These are phyloP conservation scores for Dictyostelium brefeldianum DNA, from an alignment of 78 protist species.

Conservation along the genomic window DNA sequence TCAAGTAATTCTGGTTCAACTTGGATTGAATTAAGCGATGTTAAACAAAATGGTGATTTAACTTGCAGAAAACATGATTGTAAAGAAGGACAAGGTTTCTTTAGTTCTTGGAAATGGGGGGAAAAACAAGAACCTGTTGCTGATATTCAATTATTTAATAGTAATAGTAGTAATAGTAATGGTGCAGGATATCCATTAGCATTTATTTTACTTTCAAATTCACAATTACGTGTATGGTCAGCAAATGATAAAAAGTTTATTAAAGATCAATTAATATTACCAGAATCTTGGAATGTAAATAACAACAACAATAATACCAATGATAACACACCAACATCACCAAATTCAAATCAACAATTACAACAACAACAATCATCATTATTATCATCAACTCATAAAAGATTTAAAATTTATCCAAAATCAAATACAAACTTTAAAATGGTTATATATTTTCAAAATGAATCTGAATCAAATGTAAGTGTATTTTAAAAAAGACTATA, in stretches of 20 bases:
- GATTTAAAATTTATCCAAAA: slow-evolving; percentile 34
- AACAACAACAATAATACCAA: neutral
- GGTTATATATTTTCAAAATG: slow-evolving; percentile 31
- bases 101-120: slow-evolving; percentile 28
- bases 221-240: slow-evolving; percentile 23
- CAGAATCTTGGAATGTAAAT: slow-evolving; percentile 22
- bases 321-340: slow-evolving; percentile 2
- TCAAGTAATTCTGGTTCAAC: slow-evolving; percentile 22
- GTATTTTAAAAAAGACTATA: no score
- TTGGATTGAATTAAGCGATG: slow-evolving; percentile 52
- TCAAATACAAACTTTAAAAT: neutral
- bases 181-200: neutral
- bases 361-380: slow-evolving; percentile 13
- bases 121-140: slow-evolving; percentile 18
- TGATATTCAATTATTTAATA: slow-evolving; percentile 13
- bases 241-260: neutral
- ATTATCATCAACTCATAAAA: neutral
- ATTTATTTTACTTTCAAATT: slow-evolving; percentile 30
- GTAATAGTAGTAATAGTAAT: neutral
- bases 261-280: neutral
- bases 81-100: slow-evolving; percentile 13
- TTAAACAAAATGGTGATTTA: slow-evolving; percentile 33
- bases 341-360: neutral
- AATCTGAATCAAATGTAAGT: slow-evolving; percentile 57
- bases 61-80: neutral